Evolutionary conservation across 176 grass and related monocot genomes (phyloP), one percentile per base, ranked within the genome.

Genomic region (Puya raimondii): DNA sequence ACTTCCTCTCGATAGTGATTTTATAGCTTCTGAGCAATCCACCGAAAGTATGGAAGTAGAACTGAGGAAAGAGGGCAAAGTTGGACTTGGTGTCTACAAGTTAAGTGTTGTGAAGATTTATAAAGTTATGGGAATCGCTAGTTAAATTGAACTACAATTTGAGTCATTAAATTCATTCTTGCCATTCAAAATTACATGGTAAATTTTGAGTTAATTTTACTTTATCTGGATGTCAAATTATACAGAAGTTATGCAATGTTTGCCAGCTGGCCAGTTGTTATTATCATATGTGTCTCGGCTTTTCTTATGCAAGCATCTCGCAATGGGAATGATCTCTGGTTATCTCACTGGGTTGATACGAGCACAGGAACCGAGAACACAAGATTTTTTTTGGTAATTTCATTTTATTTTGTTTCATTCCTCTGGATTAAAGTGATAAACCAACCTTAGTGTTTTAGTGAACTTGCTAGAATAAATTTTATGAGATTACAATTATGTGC

Each of bases 311-410:
- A 96, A 96, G 81, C 81, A 73, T 92, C 93, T 80, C 93, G 93
- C 51, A 96, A 96, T 70, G 88, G 93, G 18, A 96, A 96, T 81
- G 93, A 96, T 85, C 73, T 96, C 67, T 96, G 93, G 93, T 80
- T 96, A 74, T 87, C 93, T 76, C 78, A 89, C 69, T 96, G 92
- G 93, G 93, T 96, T 70, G 93, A 96, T 76, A 70, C 81, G 3
- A 85, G 67, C 59, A 78, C 79, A 67, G 84, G 86, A 48, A 66
- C 70, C 51, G 64, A 71, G 5, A 17, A 83, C 71, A 92, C 73
- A 56, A 80, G 16, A 81, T 89, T 92, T 85, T 96, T 92, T 92
- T 70, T 96, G 86, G 93, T 96, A 96, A 83, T 17, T 63, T 16
- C 20, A 59, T 59, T 25, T 14, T 74, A 13, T n/a, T 69, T 64